Evolutionary conservation across 2,329 filamentous ascomycete species (phyloP), one percentile per base, ranked within the genome.

Genomic region (Daldinia eschscholtzii): DNA sequence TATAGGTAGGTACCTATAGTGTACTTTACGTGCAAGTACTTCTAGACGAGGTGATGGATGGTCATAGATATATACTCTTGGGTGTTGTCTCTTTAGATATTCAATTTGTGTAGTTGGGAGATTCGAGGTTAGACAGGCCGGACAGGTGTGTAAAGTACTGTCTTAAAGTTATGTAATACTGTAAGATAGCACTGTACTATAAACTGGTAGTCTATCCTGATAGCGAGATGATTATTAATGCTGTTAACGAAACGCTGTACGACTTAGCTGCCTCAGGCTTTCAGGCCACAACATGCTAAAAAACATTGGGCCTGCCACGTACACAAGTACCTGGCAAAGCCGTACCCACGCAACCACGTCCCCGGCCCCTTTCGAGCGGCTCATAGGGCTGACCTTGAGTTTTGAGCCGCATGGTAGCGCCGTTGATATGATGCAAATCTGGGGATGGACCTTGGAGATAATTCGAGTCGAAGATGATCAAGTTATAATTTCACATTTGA

Each of bases 371-470:
- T 61, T 70, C 63, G 64, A 42, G 73, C 68, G 73, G 73, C 65
- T 70, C 72, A 65, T 79, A 79, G 76, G 77, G 77, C 76, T 79
- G 77, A 77, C 68, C 73, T 75, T 77, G 74, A 73, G 69, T 76
- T 75, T 79, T 78, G 73, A 79, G 77, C 77, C 77, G 77, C 77
- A 79, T 78, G 72, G 70, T 77, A 78, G 76, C 77, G 77, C 73
- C 77, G 76, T 74, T 74, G 77, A 77, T 75, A 75, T 76, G 76
- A 75, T 77, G 72, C 73, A 71, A 75, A 75, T 76, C 73, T 73
- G 73, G 76, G 73, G 73, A 72, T 67, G 62, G 68, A 64, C 70
- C 70, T 65, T 61, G 56, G 67, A 68, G 62, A 73, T 72, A 65
- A 74, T 67, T 62, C 70, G 10, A 64, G 69, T 77, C 74, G 74